Conservation (phyloP, 352 stramenopile species). For the Ophiocytium majus region DNA sequence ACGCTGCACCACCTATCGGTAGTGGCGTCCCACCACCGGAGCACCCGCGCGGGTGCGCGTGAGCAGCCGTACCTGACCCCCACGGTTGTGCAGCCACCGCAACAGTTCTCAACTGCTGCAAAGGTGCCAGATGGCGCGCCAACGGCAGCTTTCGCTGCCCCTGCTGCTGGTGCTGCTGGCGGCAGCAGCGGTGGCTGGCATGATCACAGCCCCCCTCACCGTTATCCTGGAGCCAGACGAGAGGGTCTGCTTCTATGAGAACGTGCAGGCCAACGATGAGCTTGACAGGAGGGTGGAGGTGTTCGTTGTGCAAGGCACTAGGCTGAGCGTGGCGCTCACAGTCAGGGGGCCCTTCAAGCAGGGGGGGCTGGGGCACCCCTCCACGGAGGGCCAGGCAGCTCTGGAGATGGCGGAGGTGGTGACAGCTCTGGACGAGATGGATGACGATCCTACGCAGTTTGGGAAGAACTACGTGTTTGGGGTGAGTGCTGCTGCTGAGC, state of each 20-base stretch:
- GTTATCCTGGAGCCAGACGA: neutral
- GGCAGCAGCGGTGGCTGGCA: neutral
- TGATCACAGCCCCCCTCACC: neutral
- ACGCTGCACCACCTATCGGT: too few relatives aligned
- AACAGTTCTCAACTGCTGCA: too few relatives aligned
- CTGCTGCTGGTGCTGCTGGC: neutral
- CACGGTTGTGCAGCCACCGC: too few relatives aligned
- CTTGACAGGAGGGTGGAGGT: neutral
- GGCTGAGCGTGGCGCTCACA: neutral
- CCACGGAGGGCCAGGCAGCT: neutral
- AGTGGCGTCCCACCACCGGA: too few relatives aligned
- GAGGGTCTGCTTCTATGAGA: conserved; percentile 10
- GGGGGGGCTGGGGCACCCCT: neutral
- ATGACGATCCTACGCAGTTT: neutral
- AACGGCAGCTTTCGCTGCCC: too few relatives aligned
- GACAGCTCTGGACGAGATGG: conserved; percentile 1
- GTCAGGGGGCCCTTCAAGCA: conserved; percentile 18
- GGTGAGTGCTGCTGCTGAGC: neutral
- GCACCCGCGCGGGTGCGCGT: too few relatives aligned
- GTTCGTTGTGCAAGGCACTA: neutral
- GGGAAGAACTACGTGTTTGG: neutral
- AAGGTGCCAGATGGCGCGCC: too few relatives aligned
- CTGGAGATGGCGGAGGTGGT: conserved; percentile 5
- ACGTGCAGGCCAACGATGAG: neutral
- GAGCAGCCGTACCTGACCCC: too few relatives aligned